Evolutionary conservation across 2,329 filamentous ascomycete species (phyloP).

Genomic region (Metarhizium robertsii): DNA sequence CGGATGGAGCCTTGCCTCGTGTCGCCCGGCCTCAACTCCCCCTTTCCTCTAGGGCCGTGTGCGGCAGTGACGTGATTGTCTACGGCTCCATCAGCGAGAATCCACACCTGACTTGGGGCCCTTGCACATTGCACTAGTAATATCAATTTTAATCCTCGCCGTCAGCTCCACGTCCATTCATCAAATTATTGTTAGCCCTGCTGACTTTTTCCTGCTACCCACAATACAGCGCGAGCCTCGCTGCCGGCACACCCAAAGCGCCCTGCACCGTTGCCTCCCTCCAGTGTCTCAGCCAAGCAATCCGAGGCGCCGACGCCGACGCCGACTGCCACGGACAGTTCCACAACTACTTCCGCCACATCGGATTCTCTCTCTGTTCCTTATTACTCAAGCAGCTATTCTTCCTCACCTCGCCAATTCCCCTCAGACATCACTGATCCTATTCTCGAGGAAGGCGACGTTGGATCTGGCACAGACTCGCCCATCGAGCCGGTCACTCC

Average conservation of each 20-base stretch:
- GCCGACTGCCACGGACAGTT: slow-evolving; percentile 4
- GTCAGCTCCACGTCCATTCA: background rate
- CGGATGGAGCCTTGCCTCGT: slow-evolving; percentile 8
- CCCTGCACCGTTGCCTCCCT: background rate
- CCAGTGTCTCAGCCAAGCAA: slow-evolving; percentile 3
- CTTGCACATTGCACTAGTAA: background rate
- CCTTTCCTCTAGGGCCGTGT: slow-evolving; percentile 1
- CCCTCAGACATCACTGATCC: slow-evolving; percentile 40
- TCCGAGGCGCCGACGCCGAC: slow-evolving; percentile 5
- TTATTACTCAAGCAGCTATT: slow-evolving; percentile 15
- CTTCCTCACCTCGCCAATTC: slow-evolving; percentile 37
- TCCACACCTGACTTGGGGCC: background rate
- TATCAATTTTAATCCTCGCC: background rate
- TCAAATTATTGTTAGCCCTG: slow-evolving; percentile 1
- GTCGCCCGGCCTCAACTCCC: background rate
- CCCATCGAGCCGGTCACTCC: slow-evolving; percentile 53
- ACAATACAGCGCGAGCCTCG: slow-evolving; percentile 1
- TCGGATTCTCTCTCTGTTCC: slow-evolving; percentile 1
- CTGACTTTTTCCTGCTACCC: slow-evolving; percentile 9
- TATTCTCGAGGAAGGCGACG: slow-evolving; percentile 47
- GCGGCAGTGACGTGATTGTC: slow-evolving; percentile 11
- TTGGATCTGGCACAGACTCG: slow-evolving; percentile 47
- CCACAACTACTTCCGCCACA: slow-evolving; percentile 6
- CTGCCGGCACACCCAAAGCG: background rate
- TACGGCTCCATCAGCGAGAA: slow-evolving; percentile 3